Base-by-base conservation (phyloP, 768 basidiomycete genomes). In the Lactarius trivialis region DNA sequence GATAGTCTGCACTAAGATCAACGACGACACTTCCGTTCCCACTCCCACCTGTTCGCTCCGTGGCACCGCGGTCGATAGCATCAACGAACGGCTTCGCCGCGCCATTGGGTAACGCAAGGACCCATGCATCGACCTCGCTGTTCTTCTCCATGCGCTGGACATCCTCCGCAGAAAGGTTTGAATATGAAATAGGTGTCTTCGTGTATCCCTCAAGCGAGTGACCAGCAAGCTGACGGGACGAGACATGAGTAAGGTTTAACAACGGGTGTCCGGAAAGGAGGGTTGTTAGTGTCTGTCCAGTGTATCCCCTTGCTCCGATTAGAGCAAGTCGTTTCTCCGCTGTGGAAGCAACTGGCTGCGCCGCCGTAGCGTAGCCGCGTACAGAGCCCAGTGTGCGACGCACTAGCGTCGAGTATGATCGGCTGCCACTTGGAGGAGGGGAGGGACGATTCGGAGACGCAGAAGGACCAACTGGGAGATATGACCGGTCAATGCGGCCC, bases 51-150 rank as follows among this genome's bases (percentile, higher is more conserved):
- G 73, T 75, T 65, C 85, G 83, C 69, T 79, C 81, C 64, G 77
- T 75, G 15, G 86, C 78, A 6, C 87, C 92, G 39, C 83, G 81
- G 70, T 97, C 93, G 53, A 99, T 76, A 17, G 96, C 96, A 70
- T 95, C 93, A 36, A 99, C 93, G 71, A 96, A 99, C 0, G 95
- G 95, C 75, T 95, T 94, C 77, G 91, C 89, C 26, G 93, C 83
- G 21, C 97, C 97, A 68, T 98, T 99, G n/a, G 97, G 97, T 53
- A 99, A 81, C 2, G 97, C 97, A 91, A 98, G 95, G 57, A 98
- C 85, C 96, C 97, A 99, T 9, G 93, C 96, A 71, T 99, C 96
- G 19, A 99, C 93, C 70, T 89, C 89, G 9, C 89, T 87, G 55
- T 84, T 78, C 75, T 86, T 85, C 75, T 98, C 97, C 87, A 99